Base-by-base conservation (phyloP, 1,284 basidiomycete species). In the Sanghuangporus baumii region DNA sequence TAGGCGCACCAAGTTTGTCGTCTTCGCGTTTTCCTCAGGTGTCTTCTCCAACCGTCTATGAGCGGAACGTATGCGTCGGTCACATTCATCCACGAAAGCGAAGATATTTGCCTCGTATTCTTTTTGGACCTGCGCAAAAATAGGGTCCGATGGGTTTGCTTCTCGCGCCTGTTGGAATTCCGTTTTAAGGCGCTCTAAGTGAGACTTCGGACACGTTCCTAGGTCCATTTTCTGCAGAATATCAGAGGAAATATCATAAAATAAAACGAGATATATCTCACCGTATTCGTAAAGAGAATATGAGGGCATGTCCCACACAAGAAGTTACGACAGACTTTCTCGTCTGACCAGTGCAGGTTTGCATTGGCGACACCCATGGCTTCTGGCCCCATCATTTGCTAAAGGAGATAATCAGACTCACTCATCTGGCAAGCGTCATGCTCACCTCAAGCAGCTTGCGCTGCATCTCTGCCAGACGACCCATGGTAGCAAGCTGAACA, bases 381-480 rank as follows among this genome's bases (percentile, higher is more conserved):
- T 77, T 98, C 96, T 50, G 94, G 93, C n/a, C 94, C 94, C 94
- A 97, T 96, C 94, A 97, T 96, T 95, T 96, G 94, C 93, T 96
- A 71, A 59, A 58, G 46, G 51, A 61, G 43, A 56, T 64, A 55
- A 37, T 59, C 31, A 51, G 16, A 55, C 38, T 47, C 31, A 43
- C 36, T 58, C 51, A 64, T 50, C 63, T 61, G 11, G 36, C 62
- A 61, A 31, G 36, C 43, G 16, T 11, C 57, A 8, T 11, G 74
- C 79, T 63, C 70, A 91, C 91, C 84, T 95, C 93, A 59, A 96
- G 78, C 74, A 94, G 88, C 85, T 94, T 94, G 67, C 93, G 84
- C 78, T 96, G 94, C 88, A 94, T 92, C 75, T 95, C 93, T 57
- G 91, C 91, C 51, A 93, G 81, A 54, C 90, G 82, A 70, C 91